These are phyloP conservation scores for Apophysomyces variabilis DNA, from an alignment of 371 early-diverging fungal genomes.

Conservation along the genomic window DNA sequence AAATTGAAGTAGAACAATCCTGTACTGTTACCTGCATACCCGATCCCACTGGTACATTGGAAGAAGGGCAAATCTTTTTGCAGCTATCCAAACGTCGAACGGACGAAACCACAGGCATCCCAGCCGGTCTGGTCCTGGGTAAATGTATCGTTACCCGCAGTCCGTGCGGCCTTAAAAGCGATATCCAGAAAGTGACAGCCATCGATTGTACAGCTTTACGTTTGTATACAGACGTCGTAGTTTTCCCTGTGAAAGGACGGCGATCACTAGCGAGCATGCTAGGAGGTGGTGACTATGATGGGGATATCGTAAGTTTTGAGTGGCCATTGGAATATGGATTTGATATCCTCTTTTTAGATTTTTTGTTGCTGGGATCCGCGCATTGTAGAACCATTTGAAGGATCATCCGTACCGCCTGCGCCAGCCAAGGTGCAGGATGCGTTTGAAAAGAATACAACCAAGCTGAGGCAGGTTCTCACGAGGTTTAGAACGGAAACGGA, in stretches of 20 bases:
- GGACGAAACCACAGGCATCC: constrained; percentile 47
- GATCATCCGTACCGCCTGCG: constrained; percentile 25
- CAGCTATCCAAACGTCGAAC: constrained; percentile 38
- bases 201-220: constrained; percentile 41
- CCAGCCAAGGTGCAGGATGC: constrained; percentile 27
- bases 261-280: constrained; percentile 48
- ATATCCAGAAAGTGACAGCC: constrained; percentile 49
- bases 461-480: constrained; percentile 23
- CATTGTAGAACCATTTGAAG: constrained; percentile 37
- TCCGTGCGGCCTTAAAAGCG: constrained; percentile 50
- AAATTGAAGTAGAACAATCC: constrained; percentile 47
- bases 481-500: background rate
- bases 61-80: constrained; percentile 43
- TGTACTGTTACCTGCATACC: constrained; percentile 53
- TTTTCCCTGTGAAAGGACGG: constrained; percentile 46
- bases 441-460: constrained; percentile 35
- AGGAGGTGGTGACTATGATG: constrained; percentile 61
- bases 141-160: constrained; percentile 51
- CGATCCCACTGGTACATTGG: constrained; percentile 47
- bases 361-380: constrained; percentile 59
- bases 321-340: background rate
- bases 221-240: constrained; percentile 48
- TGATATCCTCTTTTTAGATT: constrained; percentile 30
- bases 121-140: constrained; percentile 42
- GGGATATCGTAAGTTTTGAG: constrained; percentile 46